A percentile compares a stretch with the other conserved stretches of the same genome.
Evolutionary conservation across 2,329 filamentous ascomycete genomes (phyloP).

Genomic region (Hyphodiscus sp.): DNA sequence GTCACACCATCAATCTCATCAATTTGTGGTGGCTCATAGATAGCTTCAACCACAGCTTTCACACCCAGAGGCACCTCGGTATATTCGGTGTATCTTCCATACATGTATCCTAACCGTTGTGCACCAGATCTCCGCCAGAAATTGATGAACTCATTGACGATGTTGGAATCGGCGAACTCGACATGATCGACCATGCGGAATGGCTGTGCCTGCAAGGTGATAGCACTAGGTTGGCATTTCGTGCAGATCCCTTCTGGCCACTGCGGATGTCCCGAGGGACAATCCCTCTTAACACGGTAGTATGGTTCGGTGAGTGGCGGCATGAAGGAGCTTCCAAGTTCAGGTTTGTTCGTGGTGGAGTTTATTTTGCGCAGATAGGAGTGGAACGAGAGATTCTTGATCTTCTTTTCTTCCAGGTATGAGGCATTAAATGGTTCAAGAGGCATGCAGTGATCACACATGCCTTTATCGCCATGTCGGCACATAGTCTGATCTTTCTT

Average conservation of each 20-base stretch:
- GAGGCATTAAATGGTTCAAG: slow-evolving; percentile 87
- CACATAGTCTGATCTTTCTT: slow-evolving; percentile 79
- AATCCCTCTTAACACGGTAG: slow-evolving; percentile 81
- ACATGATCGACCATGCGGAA: slow-evolving; percentile 99
- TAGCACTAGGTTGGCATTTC: slow-evolving; percentile 96
- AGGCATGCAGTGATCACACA: slow-evolving; percentile 99
- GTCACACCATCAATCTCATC: slow-evolving; percentile 86
- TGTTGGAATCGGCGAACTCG: slow-evolving; percentile 78
- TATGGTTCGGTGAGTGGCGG: slow-evolving; percentile 90
- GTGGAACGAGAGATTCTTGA: slow-evolving; percentile 97
- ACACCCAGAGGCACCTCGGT: slow-evolving; percentile 86
- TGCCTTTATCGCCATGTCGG: slow-evolving; percentile 90
- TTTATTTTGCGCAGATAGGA: slow-evolving; percentile 93
- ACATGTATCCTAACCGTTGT: slow-evolving; percentile 84
- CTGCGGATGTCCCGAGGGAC: slow-evolving; percentile 83
- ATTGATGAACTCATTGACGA: slow-evolving; percentile 86
- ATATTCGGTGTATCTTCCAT: slow-evolving; percentile 87
- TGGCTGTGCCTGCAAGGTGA: slow-evolving; percentile 85
- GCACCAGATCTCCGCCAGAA: slow-evolving; percentile 82
- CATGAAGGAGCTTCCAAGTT: slow-evolving; percentile 90
- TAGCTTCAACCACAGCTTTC: slow-evolving; percentile 93
- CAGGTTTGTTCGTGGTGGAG: slow-evolving; percentile 90
- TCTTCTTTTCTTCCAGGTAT: slow-evolving; percentile 91
- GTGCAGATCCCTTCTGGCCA: slow-evolving; percentile 98
- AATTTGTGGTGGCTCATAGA: slow-evolving; percentile 91